Percentiles rank a stretch among this genome's conserved stretches.
phyloP scores from a whole-genome alignment of 2,329 filamentous ascomycete genomes.

The Dendryphion nanum region DNA sequence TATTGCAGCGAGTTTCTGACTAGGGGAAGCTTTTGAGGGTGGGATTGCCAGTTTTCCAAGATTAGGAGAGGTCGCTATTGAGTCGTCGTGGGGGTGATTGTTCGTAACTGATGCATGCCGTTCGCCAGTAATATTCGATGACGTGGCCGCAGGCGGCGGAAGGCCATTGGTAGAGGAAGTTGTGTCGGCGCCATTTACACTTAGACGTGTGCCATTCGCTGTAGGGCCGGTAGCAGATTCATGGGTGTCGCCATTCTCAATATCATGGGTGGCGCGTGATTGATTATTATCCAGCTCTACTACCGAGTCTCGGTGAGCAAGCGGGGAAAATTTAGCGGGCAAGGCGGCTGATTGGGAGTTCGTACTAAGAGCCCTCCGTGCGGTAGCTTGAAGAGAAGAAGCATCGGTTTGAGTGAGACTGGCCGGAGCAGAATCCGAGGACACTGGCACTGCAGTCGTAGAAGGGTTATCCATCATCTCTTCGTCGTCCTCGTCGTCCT shows the following conservation, averaged over 20 bases:
- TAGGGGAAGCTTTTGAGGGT: constrained; percentile 21
- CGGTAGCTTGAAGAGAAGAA: constrained; percentile 15
- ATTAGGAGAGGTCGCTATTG: constrained; percentile 25
- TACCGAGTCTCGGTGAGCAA: constrained; percentile 17
- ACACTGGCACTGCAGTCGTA: constrained; percentile 9
- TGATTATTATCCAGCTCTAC: constrained; percentile 15
- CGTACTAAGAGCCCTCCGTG: constrained; percentile 14
- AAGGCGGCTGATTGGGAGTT: constrained; percentile 1
- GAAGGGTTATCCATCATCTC: constrained; percentile 36
- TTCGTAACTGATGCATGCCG: constrained; percentile 18
- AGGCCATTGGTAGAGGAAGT: constrained; percentile 8
- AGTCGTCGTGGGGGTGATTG: constrained; percentile 17
- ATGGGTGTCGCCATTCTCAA: constrained; percentile 10
- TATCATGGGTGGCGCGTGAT: constrained; percentile 4
- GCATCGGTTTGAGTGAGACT: constrained; percentile 7
- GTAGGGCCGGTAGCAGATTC: constrained; percentile 5
- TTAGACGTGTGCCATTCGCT: constrained; percentile 8
- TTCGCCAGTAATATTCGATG: constrained; percentile 14
- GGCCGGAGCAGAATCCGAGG: constrained; percentile 5
- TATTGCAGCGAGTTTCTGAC: constrained; percentile 35
- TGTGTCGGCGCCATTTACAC: constrained; percentile 7
- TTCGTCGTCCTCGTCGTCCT: constrained; percentile 39
- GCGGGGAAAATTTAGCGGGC: constrained; percentile 3
- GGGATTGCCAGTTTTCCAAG: constrained; percentile 34
- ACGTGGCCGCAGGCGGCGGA: constrained; percentile 10